These are phyloP conservation scores for Quercus ilex DNA, from an alignment of 306 rosid species.

Conservation along the genomic window DNA sequence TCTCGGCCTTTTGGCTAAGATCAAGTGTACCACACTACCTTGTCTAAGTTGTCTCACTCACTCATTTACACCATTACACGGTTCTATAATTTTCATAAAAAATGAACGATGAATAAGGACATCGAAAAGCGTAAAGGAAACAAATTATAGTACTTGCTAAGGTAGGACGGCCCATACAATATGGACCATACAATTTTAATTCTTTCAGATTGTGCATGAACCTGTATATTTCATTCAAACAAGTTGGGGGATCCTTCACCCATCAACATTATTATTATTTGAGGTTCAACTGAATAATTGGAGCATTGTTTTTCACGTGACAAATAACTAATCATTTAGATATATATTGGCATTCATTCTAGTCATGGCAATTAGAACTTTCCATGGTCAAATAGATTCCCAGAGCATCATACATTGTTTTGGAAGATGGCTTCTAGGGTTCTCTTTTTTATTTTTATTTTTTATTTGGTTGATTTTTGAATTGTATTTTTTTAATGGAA, in stretches of 20 bases:
- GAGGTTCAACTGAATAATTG: background rate
- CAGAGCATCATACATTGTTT: background rate
- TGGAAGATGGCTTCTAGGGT: too few species aligned
- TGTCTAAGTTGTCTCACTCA: too few species aligned
- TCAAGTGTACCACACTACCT: too few species aligned
- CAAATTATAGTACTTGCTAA: background rate
- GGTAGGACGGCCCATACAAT: background rate
- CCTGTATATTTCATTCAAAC: constrained; percentile 16
- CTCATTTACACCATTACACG: background rate
- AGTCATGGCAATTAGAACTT: background rate
- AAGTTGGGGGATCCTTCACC: background rate
- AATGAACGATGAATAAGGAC: background rate
- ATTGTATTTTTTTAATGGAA: too few species aligned
- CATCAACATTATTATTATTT: background rate
- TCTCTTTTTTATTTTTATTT: too few species aligned
- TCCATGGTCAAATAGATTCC: background rate
- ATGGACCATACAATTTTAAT: background rate
- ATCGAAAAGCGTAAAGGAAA: background rate
- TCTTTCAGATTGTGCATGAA: constrained; percentile 17
- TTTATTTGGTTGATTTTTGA: too few species aligned
- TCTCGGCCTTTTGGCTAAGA: too few species aligned
- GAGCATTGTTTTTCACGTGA: background rate
- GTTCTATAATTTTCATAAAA: background rate
- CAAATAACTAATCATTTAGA: too few species aligned
- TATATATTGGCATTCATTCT: background rate